These are phyloP conservation scores for Venturia aucupariae DNA, from an alignment of 2,329 filamentous ascomycete species.

Conservation along the genomic window DNA sequence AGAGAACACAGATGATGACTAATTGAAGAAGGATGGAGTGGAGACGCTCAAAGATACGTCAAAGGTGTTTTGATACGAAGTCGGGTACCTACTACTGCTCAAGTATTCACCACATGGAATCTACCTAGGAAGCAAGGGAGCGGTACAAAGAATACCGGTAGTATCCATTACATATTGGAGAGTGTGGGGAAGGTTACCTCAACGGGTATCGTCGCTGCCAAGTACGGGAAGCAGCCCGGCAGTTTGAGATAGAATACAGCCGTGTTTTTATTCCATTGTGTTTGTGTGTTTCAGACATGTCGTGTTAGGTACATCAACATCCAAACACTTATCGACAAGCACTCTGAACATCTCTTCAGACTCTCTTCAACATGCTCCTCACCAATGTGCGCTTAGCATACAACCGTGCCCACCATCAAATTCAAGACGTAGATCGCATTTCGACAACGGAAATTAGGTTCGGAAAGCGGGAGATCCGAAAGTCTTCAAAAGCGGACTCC, in stretches of 20 bases:
- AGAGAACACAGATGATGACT: neutral
- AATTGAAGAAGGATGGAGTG: neutral
- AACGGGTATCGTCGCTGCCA: neutral
- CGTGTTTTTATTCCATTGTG: too few species aligned
- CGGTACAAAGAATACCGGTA: neutral
- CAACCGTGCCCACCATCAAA: too few species aligned
- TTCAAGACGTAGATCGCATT: too few species aligned
- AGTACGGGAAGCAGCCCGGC: neutral
- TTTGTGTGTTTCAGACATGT: too few species aligned
- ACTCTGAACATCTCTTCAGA: too few species aligned
- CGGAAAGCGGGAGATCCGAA: neutral
- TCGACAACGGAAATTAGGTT: neutral
- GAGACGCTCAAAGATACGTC: neutral
- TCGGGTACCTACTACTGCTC: too few species aligned
- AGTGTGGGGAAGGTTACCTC: neutral
- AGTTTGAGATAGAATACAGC: neutral
- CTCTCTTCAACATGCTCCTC: too few species aligned
- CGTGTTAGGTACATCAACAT: too few species aligned
- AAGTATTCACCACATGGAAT: neutral
- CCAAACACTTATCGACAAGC: too few species aligned
- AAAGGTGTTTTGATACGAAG: neutral
- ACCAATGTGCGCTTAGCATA: too few species aligned
- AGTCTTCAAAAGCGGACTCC: neutral
- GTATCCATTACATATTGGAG: neutral
- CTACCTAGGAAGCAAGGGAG: neutral